Base-by-base conservation (phyloP, 2,329 filamentous ascomycete species). In the Clonostachys rhizophaga region DNA sequence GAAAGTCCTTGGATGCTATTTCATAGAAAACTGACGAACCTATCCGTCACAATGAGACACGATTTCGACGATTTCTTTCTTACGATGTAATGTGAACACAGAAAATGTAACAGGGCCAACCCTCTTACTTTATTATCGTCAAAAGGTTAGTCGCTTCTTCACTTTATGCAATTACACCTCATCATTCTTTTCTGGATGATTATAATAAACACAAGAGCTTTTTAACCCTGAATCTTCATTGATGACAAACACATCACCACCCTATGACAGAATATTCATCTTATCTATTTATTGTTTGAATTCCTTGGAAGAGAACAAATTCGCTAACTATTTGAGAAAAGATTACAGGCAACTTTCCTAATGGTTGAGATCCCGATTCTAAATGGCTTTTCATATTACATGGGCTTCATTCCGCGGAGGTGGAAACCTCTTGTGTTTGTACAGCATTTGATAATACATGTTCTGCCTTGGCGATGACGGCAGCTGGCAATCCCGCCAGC, bases 401-500 rank as follows among this genome's bases (percentile, higher is more conserved):
- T 30, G 24, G 3, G 24, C 24, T 30, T 30, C 24, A 30, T 30
- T 30, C 24, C 24, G 24, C 2, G 3, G 24, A 30, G 24, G 24
- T 30, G 24, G 24, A 30, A 30, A 10, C 24, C 24, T 30, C 24
- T 30, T 10, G 9, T 30, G 24, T 30, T 10, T 30, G 24, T 10
- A 30, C 24, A 30, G 24, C 24, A 9, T 30, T 30, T 30, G 24
- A 30, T 30, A 30, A 30, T 30, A 30, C 24, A 30, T 30, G 24
- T 30, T 30, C 24, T 6, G 92, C 91, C 52, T 89, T 72, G 18
- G 71, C 68, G 47, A 96, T 81, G 5, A 86, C 89, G 41, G 76
- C 71, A 50, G 84, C 81, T 1, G 91, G 91, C 56, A 96, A 58
- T 2, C 90, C 91, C 6, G 94, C 95, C 55, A 97, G 70, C 52